These are phyloP conservation scores for Graphiopsis chlorocephala DNA, from an alignment of 2,329 filamentous ascomycete species.

Conservation along the genomic window DNA sequence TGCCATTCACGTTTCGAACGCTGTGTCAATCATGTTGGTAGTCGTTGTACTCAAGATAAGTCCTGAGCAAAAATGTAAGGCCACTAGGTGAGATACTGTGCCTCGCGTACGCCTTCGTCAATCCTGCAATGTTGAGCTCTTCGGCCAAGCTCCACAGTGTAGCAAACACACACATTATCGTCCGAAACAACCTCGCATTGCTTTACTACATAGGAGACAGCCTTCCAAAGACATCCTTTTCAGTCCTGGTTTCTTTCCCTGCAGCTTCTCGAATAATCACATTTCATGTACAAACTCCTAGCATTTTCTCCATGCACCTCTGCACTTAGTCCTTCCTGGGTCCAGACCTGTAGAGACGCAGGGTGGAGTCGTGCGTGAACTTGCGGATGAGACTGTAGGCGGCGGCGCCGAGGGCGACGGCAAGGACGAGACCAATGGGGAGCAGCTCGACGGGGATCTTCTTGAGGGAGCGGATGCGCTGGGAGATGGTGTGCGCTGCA, in stretches of 20 bases:
- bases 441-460: constrained; percentile 90
- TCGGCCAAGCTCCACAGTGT: background rate
- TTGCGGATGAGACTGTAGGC: constrained; percentile 80
- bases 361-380: constrained; percentile 84
- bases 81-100: background rate
- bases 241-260: constrained; percentile 3
- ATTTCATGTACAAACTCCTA: constrained; percentile 16
- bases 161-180: background rate
- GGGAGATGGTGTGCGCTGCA: constrained; percentile 91
- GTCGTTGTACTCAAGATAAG: background rate
- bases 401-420: constrained; percentile 70
- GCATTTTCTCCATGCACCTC: background rate
- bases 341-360: constrained; percentile 60
- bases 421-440: constrained; percentile 87
- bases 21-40: no score
- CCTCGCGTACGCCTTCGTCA: background rate
- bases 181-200: constrained; percentile 14
- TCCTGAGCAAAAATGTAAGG: background rate
- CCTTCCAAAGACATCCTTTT: background rate
- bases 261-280: background rate
- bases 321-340: constrained; percentile 6
- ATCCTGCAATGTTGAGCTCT: background rate
- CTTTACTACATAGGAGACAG: constrained; percentile 13
- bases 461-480: constrained; percentile 86
- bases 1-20: no score